These are phyloP conservation scores for Pharnaceum exiguum DNA, from an alignment of 148 eudicot species.

Conservation along the genomic window DNA sequence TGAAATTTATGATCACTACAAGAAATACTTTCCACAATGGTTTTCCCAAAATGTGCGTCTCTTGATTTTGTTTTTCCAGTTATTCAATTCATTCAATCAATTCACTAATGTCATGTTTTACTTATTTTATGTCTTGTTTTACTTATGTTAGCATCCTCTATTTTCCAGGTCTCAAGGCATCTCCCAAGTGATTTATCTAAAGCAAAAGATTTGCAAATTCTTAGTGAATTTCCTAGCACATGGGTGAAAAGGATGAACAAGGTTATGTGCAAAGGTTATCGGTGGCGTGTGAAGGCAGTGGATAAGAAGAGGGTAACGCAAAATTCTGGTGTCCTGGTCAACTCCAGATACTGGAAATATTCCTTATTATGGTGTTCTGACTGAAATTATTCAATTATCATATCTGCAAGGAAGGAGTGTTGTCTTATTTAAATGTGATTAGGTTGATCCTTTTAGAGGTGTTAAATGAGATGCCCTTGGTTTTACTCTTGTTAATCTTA, in stretches of 20 bases:
- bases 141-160: no score
- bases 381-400: not conserved
- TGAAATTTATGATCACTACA: not conserved
- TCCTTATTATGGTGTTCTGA: not conserved
- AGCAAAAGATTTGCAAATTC: not conserved
- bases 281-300: not conserved
- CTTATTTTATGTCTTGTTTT: no score
- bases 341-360: not conserved
- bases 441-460: not conserved
- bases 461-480: not conserved
- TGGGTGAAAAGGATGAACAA: not conserved
- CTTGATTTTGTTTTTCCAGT: no score
- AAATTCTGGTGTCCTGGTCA: not conserved
- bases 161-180: not conserved
- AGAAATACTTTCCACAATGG: not conserved
- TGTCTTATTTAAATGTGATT: not conserved
- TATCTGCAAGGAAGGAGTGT: not conserved
- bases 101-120: no score
- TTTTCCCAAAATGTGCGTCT: conserved; percentile 1
- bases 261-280: not conserved
- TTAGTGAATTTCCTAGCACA: not conserved
- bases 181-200: not conserved
- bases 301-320: not conserved
- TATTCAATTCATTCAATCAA: no score
- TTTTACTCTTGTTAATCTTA: not conserved